Base-by-base conservation (phyloP, 768 basidiomycete genomes). In the Lepiota brunneoincarnata region DNA sequence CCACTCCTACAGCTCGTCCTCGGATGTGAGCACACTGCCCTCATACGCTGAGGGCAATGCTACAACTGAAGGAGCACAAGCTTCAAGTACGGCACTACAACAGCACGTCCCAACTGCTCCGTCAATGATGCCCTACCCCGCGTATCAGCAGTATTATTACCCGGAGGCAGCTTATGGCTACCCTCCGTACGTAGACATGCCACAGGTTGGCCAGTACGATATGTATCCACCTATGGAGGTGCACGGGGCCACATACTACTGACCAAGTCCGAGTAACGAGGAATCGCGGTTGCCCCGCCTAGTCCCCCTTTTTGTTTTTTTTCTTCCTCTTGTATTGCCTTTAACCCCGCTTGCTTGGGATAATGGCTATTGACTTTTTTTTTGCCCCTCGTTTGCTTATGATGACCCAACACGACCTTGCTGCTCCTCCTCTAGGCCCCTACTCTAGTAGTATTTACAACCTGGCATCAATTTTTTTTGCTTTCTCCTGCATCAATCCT, bases 111-210 rank as follows among this genome's bases (percentile, higher is more conserved):
- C 49, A 37, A 20, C 47, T 12, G 50, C 50, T 47, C 48, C 48
- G 35, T 26, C 67, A 45, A 72, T 82, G 75, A 77, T 83, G 72
- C 69, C 69, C 43, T 88, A 87, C 51, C 63, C 78, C 20, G 66
- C 77, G n/a, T 87, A 88, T 63, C 80, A 78, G 35, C 77, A 81
- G 37, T 88, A 88, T 72, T 90, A 87, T 67, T 87, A 85, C 67
- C 84, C 85, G 20, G 84, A 86, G 47, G 75, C 36, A 4, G 23
- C 79, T 56, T 89, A 89, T 61, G 75, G 74, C 53, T 89, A 89
- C 66, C 72, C 79, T 55, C 79, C 75, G 39, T 88, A 87, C 71
- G 71, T 86, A 74, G 87, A 87, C 67, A 76, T 82, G 78, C 75
- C 83, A 40, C 84, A 84, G 59, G 68, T 73, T 58, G 77, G 80